Conservation (phyloP, 2,329 filamentous ascomycete genomes). For the Xylogone sp. region DNA sequence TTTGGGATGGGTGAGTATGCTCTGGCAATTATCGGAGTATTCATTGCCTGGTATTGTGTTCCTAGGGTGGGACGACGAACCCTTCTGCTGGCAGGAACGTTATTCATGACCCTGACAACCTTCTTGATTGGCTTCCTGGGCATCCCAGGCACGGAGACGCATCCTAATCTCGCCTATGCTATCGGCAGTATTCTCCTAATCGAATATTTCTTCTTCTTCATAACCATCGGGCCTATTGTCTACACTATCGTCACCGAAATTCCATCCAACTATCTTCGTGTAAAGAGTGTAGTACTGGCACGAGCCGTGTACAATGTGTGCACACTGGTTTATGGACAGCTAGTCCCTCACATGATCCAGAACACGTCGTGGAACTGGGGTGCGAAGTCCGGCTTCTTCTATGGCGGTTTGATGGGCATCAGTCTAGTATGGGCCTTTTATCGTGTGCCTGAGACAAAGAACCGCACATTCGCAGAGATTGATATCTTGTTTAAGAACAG, state of each 20-base stretch:
- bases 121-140: slow-evolving; percentile 41
- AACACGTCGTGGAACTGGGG: slow-evolving; percentile 81
- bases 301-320: slow-evolving; percentile 69
- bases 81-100: slow-evolving; percentile 44
- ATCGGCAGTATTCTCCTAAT: slow-evolving; percentile 64
- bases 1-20: slow-evolving; percentile 52
- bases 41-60: slow-evolving; percentile 46
- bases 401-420: slow-evolving; percentile 73
- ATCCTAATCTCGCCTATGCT: slow-evolving; percentile 38
- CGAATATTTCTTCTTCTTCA: slow-evolving; percentile 78
- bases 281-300: slow-evolving; percentile 84
- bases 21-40: slow-evolving; percentile 46
- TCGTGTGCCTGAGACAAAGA: slow-evolving; percentile 72
- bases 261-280: slow-evolving; percentile 74
- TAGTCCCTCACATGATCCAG: slow-evolving; percentile 91
- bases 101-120: slow-evolving; percentile 29
- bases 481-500: slow-evolving; percentile 75
- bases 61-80: slow-evolving; percentile 42
- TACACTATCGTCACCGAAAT: slow-evolving; percentile 84
- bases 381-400: slow-evolving; percentile 84
- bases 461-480: slow-evolving; percentile 78
- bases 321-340: slow-evolving; percentile 71
- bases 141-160: slow-evolving; percentile 32
- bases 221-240: slow-evolving; percentile 81
- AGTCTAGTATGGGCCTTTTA: slow-evolving; percentile 74